Evolutionary conservation across 2,329 filamentous ascomycete species (phyloP).

Genomic region (Magnaporthiopsis poae): DNA sequence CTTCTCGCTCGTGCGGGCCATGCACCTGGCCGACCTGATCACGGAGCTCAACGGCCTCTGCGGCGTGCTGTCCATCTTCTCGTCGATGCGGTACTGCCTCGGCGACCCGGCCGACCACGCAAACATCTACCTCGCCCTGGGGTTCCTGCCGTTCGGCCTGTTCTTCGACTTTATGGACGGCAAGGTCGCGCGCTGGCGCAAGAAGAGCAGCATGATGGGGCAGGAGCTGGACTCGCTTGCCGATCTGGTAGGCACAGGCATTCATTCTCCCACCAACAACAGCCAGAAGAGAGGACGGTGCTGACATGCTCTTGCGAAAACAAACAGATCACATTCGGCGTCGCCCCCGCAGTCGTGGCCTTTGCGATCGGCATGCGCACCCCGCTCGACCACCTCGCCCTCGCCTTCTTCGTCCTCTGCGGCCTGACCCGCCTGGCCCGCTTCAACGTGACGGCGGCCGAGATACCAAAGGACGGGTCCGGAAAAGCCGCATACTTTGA

Average conservation of each 20-base stretch:
- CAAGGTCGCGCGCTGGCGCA: slow-evolving; percentile 88
- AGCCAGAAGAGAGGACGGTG: neutral
- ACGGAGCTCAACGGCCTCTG: slow-evolving; percentile 77
- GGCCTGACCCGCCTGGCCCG: slow-evolving; percentile 86
- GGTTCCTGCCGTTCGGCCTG: slow-evolving; percentile 80
- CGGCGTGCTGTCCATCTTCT: slow-evolving; percentile 90
- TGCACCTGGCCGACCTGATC: slow-evolving; percentile 76
- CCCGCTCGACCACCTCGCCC: slow-evolving; percentile 63
- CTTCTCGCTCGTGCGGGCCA: slow-evolving; percentile 57
- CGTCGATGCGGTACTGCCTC: slow-evolving; percentile 85
- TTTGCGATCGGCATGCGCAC: slow-evolving; percentile 86
- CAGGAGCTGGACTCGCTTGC: slow-evolving; percentile 94
- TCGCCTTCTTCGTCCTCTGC: slow-evolving; percentile 87
- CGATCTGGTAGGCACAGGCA: slow-evolving; percentile 59
- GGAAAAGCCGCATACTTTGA: slow-evolving; percentile 96
- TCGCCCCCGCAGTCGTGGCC: slow-evolving; percentile 76
- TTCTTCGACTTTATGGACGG: slow-evolving; percentile 99
- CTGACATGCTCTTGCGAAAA: slow-evolving; percentile 1
- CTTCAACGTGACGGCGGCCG: slow-evolving; percentile 90
- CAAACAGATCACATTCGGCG: slow-evolving; percentile 80
- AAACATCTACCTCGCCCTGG: slow-evolving; percentile 73
- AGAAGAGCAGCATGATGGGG: slow-evolving; percentile 95
- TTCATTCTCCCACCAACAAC: no score
- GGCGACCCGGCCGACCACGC: slow-evolving; percentile 54
- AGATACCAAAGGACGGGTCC: slow-evolving; percentile 79